Percentiles rank a stretch among this genome's conserved stretches.
phyloP scores from a whole-genome alignment of 345 rosid species.

The Lumnitzera racemosa region DNA sequence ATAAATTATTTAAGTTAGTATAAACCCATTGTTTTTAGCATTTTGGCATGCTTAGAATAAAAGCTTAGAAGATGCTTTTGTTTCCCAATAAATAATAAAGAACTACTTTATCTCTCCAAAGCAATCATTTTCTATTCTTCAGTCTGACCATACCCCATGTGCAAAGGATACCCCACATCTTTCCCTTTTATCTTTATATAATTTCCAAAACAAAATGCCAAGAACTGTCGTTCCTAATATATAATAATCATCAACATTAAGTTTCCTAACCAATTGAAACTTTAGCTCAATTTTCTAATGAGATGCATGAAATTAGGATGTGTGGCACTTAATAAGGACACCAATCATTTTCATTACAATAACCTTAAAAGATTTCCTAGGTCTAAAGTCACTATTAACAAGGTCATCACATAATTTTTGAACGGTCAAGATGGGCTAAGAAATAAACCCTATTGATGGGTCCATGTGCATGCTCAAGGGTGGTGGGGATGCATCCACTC shows the following conservation, averaged over 20 bases:
- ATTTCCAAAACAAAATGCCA: conserved; percentile 21
- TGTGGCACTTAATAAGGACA: conserved; percentile 1
- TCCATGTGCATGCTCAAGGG: conserved; percentile 24
- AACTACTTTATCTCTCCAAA: conserved; percentile 3
- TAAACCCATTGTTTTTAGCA: background rate
- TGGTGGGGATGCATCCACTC: conserved; percentile 23
- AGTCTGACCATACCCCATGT: conserved; percentile 35
- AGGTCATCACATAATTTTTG: background rate
- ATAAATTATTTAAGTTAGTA: background rate
- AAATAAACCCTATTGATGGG: conserved; percentile 13
- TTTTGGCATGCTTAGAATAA: too few relatives aligned
- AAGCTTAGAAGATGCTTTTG: conserved; percentile 21
- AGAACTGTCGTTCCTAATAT: conserved; percentile 16
- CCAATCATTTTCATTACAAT: conserved; percentile 9
- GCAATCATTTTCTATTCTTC: conserved; percentile 22
- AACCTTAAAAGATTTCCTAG: background rate
- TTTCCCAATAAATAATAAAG: conserved; percentile 1
- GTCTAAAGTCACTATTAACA: background rate
- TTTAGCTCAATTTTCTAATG: conserved; percentile 1
- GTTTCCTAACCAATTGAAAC: conserved; percentile 7
- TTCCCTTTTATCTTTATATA: conserved; percentile 2
- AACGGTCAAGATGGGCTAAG: conserved; percentile 23
- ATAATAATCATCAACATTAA: conserved; percentile 3
- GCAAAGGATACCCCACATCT: conserved; percentile 38
- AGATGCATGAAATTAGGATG: background rate